phyloP scores from a whole-genome alignment of 2,329 filamentous ascomycete genomes.

The Arthrobotrys conoides region DNA sequence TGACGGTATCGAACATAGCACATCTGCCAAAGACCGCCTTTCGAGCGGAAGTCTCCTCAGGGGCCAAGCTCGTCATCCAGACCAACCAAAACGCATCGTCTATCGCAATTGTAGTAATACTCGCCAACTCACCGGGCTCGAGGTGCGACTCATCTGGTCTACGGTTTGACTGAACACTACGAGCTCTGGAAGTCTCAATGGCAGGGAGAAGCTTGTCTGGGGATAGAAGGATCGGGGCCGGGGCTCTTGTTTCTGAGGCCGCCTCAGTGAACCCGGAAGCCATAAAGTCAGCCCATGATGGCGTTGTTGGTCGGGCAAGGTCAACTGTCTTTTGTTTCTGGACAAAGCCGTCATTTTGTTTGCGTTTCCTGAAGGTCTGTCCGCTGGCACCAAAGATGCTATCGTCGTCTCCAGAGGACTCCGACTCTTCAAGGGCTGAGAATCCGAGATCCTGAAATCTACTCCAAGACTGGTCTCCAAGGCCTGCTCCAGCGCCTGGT shows the following conservation, averaged over 20 bases:
- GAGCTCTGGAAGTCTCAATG: constrained; percentile 79
- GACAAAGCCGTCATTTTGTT: constrained; percentile 20
- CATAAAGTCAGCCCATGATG: constrained; percentile 98
- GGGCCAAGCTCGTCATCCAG: constrained; percentile 96
- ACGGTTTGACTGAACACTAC: constrained; percentile 88
- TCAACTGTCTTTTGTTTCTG: constrained; percentile 68
- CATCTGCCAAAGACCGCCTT: constrained; percentile 96
- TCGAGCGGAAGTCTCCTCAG: constrained; percentile 85
- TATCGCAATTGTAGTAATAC: constrained; percentile 85
- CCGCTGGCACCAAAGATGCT: constrained; percentile 68
- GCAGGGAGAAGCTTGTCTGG: constrained; percentile 92
- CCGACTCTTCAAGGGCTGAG: constrained; percentile 77
- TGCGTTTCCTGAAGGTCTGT: constrained; percentile 74
- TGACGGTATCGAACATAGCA: constrained; percentile 88
- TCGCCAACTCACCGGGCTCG: constrained; percentile 93
- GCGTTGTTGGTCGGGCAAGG: constrained; percentile 87
- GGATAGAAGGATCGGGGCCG: constrained; percentile 81
- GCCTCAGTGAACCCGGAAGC: constrained; percentile 91
- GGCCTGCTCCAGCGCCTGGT: constrained; percentile 78
- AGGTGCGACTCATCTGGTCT: constrained; percentile 78
- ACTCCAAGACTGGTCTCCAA: constrained; percentile 88
- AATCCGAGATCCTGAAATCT: constrained; percentile 97
- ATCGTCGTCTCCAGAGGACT: constrained; percentile 69
- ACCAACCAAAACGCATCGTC: constrained; percentile 99
- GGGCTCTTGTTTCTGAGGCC: constrained; percentile 73